Evolutionary conservation across 345 rosid species (phyloP).

Genomic region (Dimocarpus longan): DNA sequence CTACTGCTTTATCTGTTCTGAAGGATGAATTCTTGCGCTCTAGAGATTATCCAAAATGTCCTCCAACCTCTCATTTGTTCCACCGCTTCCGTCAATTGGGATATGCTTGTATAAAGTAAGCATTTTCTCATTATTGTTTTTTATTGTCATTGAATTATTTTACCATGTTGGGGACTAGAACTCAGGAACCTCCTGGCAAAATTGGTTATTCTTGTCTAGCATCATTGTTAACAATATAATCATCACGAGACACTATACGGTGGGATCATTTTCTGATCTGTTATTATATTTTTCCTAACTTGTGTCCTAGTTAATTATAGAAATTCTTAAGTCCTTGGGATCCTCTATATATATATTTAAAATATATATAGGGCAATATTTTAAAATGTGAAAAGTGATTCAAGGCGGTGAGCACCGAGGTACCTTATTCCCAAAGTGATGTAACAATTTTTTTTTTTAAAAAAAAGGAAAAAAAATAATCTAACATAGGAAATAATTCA

Average conservation of each 20-base stretch:
- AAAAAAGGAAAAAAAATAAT: too few relatives aligned
- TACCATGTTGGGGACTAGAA: not conserved
- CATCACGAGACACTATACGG: not conserved
- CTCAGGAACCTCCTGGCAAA: not conserved
- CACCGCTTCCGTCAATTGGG: constrained; percentile 95
- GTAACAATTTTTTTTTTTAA: too few relatives aligned
- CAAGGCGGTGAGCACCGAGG: too few relatives aligned
- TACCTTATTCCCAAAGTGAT: too few relatives aligned
- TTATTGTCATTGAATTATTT: not conserved
- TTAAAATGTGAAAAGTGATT: too few relatives aligned
- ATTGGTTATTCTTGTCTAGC: not conserved
- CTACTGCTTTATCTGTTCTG: constrained; percentile 85
- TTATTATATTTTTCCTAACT: not conserved
- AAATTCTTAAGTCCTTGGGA: too few relatives aligned
- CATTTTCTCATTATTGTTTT: not conserved
- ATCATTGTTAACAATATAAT: not conserved
- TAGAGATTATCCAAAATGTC: constrained; percentile 97
- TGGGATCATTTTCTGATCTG: not conserved
- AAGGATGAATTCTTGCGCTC: constrained; percentile 98
- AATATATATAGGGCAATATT: too few relatives aligned
- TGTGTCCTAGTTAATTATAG: too few relatives aligned
- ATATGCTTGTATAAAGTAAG: constrained; percentile 93
- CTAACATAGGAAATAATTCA: too few relatives aligned
- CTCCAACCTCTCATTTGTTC: constrained; percentile 89
- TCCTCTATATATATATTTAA: too few relatives aligned